Evolutionary conservation across 352 stramenopile species (phyloP).

Genomic region (Phytopythium chamaehyphon): DNA sequence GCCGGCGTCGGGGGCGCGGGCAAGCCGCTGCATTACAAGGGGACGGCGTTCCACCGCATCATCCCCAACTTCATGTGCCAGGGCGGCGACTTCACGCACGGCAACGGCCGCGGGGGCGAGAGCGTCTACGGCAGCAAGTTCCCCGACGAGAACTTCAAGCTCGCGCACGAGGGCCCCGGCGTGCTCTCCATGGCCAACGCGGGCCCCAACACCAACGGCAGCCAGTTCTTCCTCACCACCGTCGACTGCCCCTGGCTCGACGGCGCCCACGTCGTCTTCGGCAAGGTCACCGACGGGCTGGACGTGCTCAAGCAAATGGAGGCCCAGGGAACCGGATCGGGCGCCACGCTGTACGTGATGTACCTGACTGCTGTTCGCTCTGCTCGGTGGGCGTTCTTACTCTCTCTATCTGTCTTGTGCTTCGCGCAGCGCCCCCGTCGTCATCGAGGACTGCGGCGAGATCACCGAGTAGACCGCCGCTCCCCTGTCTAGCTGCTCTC

Average conservation of each 20-base stretch:
- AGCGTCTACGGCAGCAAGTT: constrained; percentile 96
- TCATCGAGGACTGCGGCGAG: constrained; percentile 97
- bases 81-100: constrained; percentile 96
- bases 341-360: constrained; percentile 81
- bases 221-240: constrained; percentile 97
- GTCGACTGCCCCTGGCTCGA: constrained; percentile 91
- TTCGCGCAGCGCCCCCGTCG: constrained; percentile 48
- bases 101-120: constrained; percentile 86
- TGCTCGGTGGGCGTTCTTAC: background rate
- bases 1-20: constrained; percentile 84
- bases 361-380: no score
- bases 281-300: constrained; percentile 92
- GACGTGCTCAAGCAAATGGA: constrained; percentile 98
- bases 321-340: constrained; percentile 87
- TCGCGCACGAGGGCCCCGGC: constrained; percentile 89
- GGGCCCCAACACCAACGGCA: constrained; percentile 96
- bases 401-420: background rate
- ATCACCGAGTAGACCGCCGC: constrained; percentile 37
- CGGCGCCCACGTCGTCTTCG: constrained; percentile 91
- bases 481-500: background rate
- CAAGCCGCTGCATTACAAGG: constrained; percentile 86
- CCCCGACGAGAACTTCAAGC: constrained; percentile 94
- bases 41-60: constrained; percentile 90
- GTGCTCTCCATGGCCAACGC: constrained; percentile 97
- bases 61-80: constrained; percentile 95